Base-by-base conservation (phyloP, 352 stramenopile genomes). In the Phytophthora cryptogea region DNA sequence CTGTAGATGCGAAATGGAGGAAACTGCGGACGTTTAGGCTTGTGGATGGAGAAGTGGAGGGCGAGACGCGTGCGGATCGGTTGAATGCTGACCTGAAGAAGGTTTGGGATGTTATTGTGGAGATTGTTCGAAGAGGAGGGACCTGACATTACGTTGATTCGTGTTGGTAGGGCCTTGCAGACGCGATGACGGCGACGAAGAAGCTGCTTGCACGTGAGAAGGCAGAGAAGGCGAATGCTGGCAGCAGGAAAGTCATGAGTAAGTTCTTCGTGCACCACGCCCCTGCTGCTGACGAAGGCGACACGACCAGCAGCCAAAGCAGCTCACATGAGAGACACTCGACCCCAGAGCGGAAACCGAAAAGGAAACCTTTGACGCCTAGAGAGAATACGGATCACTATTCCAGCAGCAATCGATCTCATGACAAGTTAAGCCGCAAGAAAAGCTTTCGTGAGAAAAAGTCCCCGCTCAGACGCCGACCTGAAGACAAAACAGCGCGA, bases 21-120 rank as follows among this genome's bases (percentile, higher is more conserved):
- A 92, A 92, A 58, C 74, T 92, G 52, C 76, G 83, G 28, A 92
- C 83, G 42, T 92, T 89, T 45, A 68, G 60, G 14, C 67, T 92
- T 16, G 66, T 88, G 6, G 64, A 86, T 50, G 80, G 83, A 48
- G 60, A 86, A 51, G 77, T 87, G 10, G 68, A 87, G 33, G 83
- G 74, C 31, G 60, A 74, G 32, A 92, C 83, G 7, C 63, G 76
- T 32, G 78, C 83, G 5, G 75, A 89, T 54, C 58, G 61, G 0
- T 40, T 92, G 37, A 90, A 92, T 67, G 70, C 68, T 36, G 76
- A 61, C 0, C 32, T 91, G 6, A 76, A 83, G 39, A 72, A 68
- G 66, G 82, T 86, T 33, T 5, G 35, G 8, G 16, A 6, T 16
- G 1, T 10, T 40, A 17, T 50, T 13, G 11, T 43, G 5, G 11